Percentiles rank a stretch among this genome's conserved stretches.
phyloP scores from a whole-genome alignment of 2,329 filamentous ascomycete genomes.

The Bisporella sp. region DNA sequence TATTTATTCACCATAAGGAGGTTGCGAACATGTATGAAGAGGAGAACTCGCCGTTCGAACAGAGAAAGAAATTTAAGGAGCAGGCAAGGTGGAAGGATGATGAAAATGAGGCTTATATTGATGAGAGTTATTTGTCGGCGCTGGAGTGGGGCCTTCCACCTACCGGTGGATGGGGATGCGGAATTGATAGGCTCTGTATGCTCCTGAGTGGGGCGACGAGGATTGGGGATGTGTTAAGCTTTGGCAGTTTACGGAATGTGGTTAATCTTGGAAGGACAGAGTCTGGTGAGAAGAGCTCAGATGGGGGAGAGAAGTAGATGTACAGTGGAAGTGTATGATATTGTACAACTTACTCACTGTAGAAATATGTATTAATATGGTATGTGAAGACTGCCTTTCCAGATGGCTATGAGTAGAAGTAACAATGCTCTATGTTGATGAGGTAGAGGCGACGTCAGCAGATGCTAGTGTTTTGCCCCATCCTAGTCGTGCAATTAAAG shows the following conservation, averaged over 20 bases:
- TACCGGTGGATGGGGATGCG: constrained; percentile 94
- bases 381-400: too few relatives aligned
- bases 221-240: constrained; percentile 81
- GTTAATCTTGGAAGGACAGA: constrained; percentile 34
- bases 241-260: constrained; percentile 74
- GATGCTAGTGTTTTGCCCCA: too few relatives aligned
- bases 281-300: too few relatives aligned
- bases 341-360: too few relatives aligned
- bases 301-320: too few relatives aligned
- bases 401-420: too few relatives aligned
- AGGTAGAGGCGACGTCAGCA: too few relatives aligned
- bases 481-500: too few relatives aligned
- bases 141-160: constrained; percentile 89
- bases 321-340: too few relatives aligned
- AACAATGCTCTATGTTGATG: too few relatives aligned
- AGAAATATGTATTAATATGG: too few relatives aligned
- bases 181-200: constrained; percentile 88
- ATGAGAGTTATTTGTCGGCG: constrained; percentile 74
- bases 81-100: constrained; percentile 38
- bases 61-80: constrained; percentile 72
- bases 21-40: constrained; percentile 97
- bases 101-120: constrained; percentile 26
- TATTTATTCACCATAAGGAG: constrained; percentile 75
- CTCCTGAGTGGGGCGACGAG: constrained; percentile 70
- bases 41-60: constrained; percentile 86